Conservation (phyloP, 805 yeast genomes). For the Wickerhamomyces xylosicus region DNA sequence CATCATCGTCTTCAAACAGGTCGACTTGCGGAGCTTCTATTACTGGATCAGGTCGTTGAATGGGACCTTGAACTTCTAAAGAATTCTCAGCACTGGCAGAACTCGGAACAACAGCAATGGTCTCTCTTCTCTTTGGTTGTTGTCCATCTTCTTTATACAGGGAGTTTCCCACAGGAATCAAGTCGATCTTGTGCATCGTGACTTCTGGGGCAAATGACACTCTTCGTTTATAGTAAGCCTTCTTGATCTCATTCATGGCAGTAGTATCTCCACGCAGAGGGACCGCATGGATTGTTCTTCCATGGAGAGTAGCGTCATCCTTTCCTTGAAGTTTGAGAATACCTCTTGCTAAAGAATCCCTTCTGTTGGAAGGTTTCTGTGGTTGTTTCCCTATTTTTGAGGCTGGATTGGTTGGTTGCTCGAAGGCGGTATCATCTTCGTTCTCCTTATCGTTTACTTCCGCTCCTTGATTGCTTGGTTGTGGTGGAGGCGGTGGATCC, state of each 20-base stretch:
- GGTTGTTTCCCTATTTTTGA: background rate
- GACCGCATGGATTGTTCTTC: too few relatives aligned
- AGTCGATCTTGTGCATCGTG: constrained; percentile 19
- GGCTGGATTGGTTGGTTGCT: too few relatives aligned
- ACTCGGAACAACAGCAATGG: constrained; percentile 16
- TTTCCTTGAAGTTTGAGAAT: constrained; percentile 12
- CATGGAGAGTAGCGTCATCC: constrained; percentile 6
- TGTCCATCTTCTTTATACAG: background rate
- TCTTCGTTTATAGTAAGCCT: constrained; percentile 15
- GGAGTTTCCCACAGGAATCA: constrained; percentile 8
- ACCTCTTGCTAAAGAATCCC: constrained; percentile 17
- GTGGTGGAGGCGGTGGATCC: too few relatives aligned
- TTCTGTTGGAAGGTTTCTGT: constrained; percentile 7
- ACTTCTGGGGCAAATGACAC: constrained; percentile 23
- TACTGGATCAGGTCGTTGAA: constrained; percentile 1
- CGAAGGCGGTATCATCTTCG: background rate
- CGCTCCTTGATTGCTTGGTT: too few relatives aligned
- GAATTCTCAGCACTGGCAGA: background rate
- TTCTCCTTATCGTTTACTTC: background rate
- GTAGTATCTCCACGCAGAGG: too few relatives aligned
- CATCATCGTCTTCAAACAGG: constrained; percentile 5
- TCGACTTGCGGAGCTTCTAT: background rate
- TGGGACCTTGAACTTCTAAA: constrained; percentile 6
- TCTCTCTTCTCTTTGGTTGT: constrained; percentile 19
- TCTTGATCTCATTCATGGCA: constrained; percentile 1